Percentiles rank a stretch among this genome's conserved stretches.
These are phyloP conservation scores for Incumbomyces delicatus DNA, from an alignment of 2,329 filamentous ascomycete genomes.

Conservation along the genomic window DNA sequence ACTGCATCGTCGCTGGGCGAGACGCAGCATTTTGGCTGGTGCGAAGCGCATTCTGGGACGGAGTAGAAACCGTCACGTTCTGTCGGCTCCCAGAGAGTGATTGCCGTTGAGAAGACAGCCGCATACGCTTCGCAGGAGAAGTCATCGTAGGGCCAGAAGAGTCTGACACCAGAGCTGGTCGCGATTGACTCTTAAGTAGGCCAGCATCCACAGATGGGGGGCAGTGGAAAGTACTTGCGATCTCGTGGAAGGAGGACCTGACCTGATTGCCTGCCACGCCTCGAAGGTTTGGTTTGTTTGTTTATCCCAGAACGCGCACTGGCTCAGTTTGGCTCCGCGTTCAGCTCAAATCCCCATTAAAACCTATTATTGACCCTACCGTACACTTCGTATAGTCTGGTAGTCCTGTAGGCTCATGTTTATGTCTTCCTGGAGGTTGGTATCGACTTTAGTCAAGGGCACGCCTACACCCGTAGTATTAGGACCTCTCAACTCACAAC, in stretches of 20 bases:
- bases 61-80: constrained; percentile 15
- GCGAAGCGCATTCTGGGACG: constrained; percentile 13
- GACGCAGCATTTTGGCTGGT: background rate
- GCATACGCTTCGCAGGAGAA: constrained; percentile 18
- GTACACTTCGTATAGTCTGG: too few species aligned
- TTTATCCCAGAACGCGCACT: too few species aligned
- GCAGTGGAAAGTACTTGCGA: background rate
- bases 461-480: too few species aligned
- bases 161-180: background rate
- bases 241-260: background rate
- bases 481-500: too few species aligned
- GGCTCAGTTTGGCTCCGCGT: too few species aligned
- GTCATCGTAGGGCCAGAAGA: constrained; percentile 10
- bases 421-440: too few species aligned
- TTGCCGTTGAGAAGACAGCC: constrained; percentile 16
- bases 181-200: background rate
- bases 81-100: constrained; percentile 16
- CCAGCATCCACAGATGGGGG: background rate
- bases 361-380: too few species aligned
- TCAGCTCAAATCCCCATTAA: too few species aligned
- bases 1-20: constrained; percentile 33
- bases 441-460: too few species aligned
- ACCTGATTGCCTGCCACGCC: too few species aligned
- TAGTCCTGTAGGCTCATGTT: too few species aligned
- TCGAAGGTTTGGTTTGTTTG: constrained; percentile 1